Evolutionary conservation across 768 basidiomycete genomes (phyloP).

Genomic region (Favolaschia claudopus): DNA sequence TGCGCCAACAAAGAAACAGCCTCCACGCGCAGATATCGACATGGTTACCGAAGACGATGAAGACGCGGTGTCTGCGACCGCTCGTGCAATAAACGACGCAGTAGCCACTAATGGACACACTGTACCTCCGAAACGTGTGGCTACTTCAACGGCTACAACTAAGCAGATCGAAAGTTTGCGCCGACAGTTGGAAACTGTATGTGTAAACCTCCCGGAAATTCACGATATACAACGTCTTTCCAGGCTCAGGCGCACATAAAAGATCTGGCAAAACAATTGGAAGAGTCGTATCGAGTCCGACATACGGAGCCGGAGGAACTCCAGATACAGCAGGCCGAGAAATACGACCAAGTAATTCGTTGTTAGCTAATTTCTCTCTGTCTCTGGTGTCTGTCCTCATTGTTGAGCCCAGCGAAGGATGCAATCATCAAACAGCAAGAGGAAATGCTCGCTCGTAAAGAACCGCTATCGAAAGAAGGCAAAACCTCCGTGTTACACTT

Average conservation of each 20-base stretch:
- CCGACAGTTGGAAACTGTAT: slow-evolving; percentile 4
- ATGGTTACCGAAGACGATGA: slow-evolving; percentile 21
- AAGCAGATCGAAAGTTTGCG: slow-evolving; percentile 9
- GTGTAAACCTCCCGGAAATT: background rate
- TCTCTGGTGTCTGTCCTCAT: slow-evolving; percentile 1
- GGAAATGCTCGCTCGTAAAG: slow-evolving; percentile 58
- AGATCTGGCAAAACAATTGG: slow-evolving; percentile 59
- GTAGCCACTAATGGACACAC: background rate
- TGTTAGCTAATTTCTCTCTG: slow-evolving; percentile 45
- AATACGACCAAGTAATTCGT: slow-evolving; percentile 59
- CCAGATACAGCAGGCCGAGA: slow-evolving; percentile 53
- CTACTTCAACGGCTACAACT: background rate
- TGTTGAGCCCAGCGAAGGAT: slow-evolving; percentile 59
- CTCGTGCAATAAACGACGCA: slow-evolving; percentile 20
- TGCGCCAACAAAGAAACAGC: slow-evolving; percentile 1
- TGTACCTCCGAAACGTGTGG: background rate
- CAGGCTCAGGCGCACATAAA: slow-evolving; percentile 55
- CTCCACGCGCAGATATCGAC: slow-evolving; percentile 13
- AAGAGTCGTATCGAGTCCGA: slow-evolving; percentile 65
- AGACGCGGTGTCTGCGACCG: background rate
- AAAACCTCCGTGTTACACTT: slow-evolving; percentile 66
- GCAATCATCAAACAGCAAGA: slow-evolving; percentile 61
- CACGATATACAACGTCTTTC: background rate
- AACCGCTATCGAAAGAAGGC: slow-evolving; percentile 59
- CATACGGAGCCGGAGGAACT: slow-evolving; percentile 71